These are phyloP conservation scores for Trichoderma arundinaceum DNA, from an alignment of 2,329 filamentous ascomycete species.

Conservation along the genomic window DNA sequence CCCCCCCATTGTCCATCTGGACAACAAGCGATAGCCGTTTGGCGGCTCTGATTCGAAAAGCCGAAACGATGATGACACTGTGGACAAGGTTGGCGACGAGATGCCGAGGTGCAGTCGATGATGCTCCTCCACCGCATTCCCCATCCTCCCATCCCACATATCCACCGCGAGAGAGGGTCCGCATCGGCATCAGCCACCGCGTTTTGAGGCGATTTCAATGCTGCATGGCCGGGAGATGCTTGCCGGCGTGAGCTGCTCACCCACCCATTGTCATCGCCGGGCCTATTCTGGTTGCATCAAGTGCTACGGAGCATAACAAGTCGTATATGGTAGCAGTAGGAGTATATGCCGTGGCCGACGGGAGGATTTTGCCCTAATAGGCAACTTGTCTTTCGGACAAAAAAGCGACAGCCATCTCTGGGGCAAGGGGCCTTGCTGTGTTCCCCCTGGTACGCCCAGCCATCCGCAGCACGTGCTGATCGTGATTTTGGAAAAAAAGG, in stretches of 20 bases:
- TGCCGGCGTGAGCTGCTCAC: constrained; percentile 3
- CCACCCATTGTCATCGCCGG: not conserved
- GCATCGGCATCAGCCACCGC: constrained; percentile 16
- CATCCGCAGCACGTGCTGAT: too few species aligned
- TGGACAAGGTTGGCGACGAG: constrained; percentile 1
- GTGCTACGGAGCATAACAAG: too few species aligned
- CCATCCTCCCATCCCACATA: constrained; percentile 8
- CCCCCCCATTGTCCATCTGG: not conserved
- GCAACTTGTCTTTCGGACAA: not conserved
- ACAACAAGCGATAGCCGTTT: not conserved
- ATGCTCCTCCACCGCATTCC: not conserved
- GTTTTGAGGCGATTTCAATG: not conserved
- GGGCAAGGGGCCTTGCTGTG: too few species aligned
- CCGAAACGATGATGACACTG: constrained; percentile 10
- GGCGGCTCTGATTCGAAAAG: not conserved
- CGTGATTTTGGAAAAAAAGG: too few species aligned
- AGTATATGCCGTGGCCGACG: not conserved
- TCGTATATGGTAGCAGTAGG: too few species aligned
- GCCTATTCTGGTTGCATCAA: too few species aligned
- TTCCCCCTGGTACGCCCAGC: too few species aligned
- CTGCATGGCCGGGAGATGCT: constrained; percentile 16
- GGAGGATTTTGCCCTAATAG: not conserved
- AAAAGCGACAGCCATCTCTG: too few species aligned
- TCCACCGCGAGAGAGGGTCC: constrained; percentile 9
- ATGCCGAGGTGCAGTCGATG: not conserved